Evolutionary conservation across 257 asterid genomes (phyloP).

Genomic region (Oldenlandia corymbosa): DNA sequence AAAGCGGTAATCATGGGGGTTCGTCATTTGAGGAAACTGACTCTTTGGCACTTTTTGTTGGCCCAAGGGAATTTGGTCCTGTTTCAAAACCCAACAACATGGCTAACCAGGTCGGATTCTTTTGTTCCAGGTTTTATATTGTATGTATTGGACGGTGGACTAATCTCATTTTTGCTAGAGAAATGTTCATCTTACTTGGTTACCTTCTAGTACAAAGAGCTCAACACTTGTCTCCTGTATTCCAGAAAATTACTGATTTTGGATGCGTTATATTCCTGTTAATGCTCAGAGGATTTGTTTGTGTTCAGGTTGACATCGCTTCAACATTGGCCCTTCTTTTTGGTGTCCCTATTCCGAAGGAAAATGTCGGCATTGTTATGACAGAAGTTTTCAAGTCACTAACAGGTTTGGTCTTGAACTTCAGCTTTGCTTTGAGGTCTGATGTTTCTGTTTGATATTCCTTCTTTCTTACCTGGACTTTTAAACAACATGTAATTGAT

Average conservation of each 20-base stretch:
- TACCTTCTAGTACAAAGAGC: too few relatives aligned
- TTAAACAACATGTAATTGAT: neutral
- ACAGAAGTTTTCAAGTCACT: slow-evolving; percentile 51
- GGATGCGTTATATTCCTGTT: neutral
- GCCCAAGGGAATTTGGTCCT: slow-evolving; percentile 32
- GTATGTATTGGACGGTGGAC: neutral
- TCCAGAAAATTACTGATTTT: neutral
- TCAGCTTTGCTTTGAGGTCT: neutral
- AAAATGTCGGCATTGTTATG: slow-evolving; percentile 76
- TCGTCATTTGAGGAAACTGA: slow-evolving; percentile 86
- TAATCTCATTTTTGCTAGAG: neutral
- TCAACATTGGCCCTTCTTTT: slow-evolving; percentile 82
- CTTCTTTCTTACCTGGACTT: too few relatives aligned
- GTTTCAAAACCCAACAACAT: slow-evolving; percentile 28
- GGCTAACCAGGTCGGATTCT: slow-evolving; percentile 57
- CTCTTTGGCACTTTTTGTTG: slow-evolving; percentile 77
- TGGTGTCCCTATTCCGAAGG: slow-evolving; percentile 86
- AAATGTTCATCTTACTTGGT: too few relatives aligned
- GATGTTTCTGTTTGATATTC: too few relatives aligned
- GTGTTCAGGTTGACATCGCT: slow-evolving; percentile 72
- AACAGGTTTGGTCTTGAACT: slow-evolving; percentile 43
- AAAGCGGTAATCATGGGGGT: slow-evolving; percentile 88
- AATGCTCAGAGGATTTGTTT: neutral
- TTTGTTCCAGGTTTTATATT: neutral
- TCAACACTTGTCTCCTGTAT: neutral